These are phyloP conservation scores for Lepidium sativum DNA, from an alignment of 345 rosid species.

Conservation along the genomic window DNA sequence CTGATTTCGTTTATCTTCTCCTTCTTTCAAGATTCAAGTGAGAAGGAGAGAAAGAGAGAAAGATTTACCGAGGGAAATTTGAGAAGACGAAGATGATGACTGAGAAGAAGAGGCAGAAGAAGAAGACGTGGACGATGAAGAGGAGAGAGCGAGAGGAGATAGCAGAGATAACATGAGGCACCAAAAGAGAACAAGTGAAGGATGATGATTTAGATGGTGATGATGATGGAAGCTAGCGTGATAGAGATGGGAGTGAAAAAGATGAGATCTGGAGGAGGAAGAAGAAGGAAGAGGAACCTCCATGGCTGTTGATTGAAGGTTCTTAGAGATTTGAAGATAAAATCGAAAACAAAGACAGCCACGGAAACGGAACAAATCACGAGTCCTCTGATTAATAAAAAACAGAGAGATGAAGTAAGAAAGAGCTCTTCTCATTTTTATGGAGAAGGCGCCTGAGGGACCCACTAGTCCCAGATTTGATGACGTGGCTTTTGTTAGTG, in stretches of 20 bases:
- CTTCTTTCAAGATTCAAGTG: neutral
- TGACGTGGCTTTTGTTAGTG: conserved; percentile 25
- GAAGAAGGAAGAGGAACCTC: conserved; percentile 14
- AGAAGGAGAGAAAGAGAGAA: neutral
- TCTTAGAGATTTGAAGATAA: neutral
- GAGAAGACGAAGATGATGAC: conserved; percentile 13
- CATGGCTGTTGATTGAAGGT: conserved; percentile 21
- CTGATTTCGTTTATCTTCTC: neutral
- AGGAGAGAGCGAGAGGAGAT: conserved; percentile 24
- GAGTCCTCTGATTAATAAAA: neutral
- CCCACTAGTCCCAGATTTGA: conserved; percentile 11
- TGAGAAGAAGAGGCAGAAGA: conserved; percentile 2
- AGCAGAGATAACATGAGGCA: conserved; percentile 27
- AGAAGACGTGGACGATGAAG: conserved; percentile 9
- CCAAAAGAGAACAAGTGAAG: conserved; percentile 23
- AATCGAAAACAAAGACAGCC: conserved; percentile 14
- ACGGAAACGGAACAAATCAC: conserved; percentile 22
- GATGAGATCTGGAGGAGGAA: conserved; percentile 22
- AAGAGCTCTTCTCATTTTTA: neutral
- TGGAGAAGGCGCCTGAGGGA: conserved; percentile 11
- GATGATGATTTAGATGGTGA: conserved; percentile 2
- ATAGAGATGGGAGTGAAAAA: neutral
- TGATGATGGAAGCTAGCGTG: conserved; percentile 22
- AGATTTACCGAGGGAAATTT: conserved; percentile 22
- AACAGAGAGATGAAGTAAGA: neutral